Conservation (phyloP, 257 asterid genomes). For the Solanum appendiculatum region DNA sequence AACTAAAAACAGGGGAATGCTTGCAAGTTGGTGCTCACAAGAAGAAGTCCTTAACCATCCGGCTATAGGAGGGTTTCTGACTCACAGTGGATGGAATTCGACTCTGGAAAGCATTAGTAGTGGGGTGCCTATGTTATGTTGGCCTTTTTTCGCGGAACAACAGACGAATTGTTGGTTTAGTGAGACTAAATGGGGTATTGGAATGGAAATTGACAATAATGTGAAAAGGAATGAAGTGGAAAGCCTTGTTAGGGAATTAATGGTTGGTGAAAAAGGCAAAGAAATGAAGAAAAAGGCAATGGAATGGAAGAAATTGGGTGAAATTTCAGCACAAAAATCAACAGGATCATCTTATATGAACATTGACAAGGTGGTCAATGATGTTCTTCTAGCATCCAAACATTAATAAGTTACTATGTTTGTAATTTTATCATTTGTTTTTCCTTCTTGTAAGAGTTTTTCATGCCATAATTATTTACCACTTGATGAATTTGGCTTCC, state of each 20-base stretch:
- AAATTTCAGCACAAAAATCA: neutral
- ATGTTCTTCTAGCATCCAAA: neutral
- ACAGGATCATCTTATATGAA: neutral
- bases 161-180: neutral
- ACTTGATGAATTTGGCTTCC: too few relatives aligned
- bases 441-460: neutral
- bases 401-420: neutral
- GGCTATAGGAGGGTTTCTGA: neutral
- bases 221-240: neutral
- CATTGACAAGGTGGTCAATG: neutral
- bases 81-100: neutral
- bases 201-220: neutral
- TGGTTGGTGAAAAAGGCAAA: neutral
- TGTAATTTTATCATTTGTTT: too few relatives aligned
- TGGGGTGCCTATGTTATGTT: neutral
- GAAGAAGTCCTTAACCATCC: neutral
- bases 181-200: neutral
- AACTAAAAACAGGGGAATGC: neutral
- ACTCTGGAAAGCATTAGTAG: neutral
- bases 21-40: neutral
- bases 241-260: neutral
- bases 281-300: neutral
- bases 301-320: neutral
- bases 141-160: neutral
- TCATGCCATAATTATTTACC: too few relatives aligned